phyloP scores from a whole-genome alignment of 352 stramenopile genomes.

The Plasmopara viticola region DNA sequence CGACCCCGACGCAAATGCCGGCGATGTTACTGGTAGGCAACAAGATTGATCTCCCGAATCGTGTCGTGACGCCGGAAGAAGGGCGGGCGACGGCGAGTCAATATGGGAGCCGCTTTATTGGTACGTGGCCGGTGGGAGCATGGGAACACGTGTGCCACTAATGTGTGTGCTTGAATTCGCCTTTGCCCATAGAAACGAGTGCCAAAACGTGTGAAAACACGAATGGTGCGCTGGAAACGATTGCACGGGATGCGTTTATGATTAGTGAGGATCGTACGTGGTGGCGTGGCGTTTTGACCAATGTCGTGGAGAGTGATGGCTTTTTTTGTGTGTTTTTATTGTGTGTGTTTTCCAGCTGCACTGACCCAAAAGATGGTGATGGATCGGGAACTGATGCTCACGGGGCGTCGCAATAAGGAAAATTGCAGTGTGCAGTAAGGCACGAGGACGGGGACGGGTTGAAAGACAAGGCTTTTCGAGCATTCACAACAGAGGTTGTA shows the following conservation, averaged over 20 bases:
- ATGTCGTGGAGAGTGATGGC: not conserved
- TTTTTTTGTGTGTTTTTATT: slow-evolving; percentile 5
- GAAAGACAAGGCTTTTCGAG: slow-evolving; percentile 34
- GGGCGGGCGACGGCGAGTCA: slow-evolving; percentile 72
- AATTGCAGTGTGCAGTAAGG: slow-evolving; percentile 72
- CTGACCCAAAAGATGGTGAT: slow-evolving; percentile 76
- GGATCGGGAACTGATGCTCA: slow-evolving; percentile 71
- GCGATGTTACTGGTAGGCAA: slow-evolving; percentile 88
- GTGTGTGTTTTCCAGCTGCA: slow-evolving; percentile 30
- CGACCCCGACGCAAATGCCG: slow-evolving; percentile 57
- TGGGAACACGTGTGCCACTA: too few relatives aligned
- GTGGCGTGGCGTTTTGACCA: not conserved
- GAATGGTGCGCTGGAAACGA: slow-evolving; percentile 79
- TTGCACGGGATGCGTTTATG: slow-evolving; percentile 76
- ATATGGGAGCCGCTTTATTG: slow-evolving; percentile 85
- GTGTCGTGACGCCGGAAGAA: slow-evolving; percentile 71
- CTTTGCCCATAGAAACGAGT: slow-evolving; percentile 86
- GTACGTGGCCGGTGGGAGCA: too few relatives aligned
- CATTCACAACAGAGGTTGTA: slow-evolving; percentile 40
- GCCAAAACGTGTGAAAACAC: slow-evolving; percentile 86
- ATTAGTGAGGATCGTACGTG: slow-evolving; percentile 83
- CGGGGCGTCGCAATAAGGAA: slow-evolving; percentile 66
- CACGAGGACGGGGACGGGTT: not conserved
- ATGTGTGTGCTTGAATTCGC: too few relatives aligned
- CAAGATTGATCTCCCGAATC: slow-evolving; percentile 89